These are phyloP conservation scores for Trichomonascus vanleenenianus DNA, from an alignment of 805 yeast genomes.

Conservation along the genomic window DNA sequence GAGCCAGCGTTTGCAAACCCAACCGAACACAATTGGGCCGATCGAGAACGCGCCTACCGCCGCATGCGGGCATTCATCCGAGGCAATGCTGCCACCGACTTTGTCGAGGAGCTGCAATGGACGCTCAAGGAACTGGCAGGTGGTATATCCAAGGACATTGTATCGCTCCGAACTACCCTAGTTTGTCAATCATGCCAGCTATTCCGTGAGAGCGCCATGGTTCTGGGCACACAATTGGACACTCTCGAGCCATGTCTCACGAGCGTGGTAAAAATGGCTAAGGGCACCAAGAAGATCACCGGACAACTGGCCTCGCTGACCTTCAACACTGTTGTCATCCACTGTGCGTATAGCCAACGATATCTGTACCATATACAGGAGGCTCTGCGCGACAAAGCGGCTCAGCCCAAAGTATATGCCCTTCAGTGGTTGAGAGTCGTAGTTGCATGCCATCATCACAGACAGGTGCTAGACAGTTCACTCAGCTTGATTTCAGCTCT, in stretches of 20 bases:
- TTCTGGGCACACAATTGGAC: conserved; percentile 22
- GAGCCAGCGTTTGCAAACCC: conserved; percentile 52
- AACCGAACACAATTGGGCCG: conserved; percentile 81
- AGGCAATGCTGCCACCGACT: conserved; percentile 42
- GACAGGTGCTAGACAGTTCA: conserved; percentile 26
- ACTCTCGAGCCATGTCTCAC: conserved; percentile 44
- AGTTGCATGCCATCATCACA: conserved; percentile 35
- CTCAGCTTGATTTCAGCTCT: conserved; percentile 40
- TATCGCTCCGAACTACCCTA: conserved; percentile 78
- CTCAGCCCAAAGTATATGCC: conserved; percentile 59
- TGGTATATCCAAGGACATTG: conserved; percentile 55
- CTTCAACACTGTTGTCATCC: conserved; percentile 43
- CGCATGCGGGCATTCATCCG: conserved; percentile 52
- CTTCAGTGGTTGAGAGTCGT: conserved; percentile 64
- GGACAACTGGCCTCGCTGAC: conserved; percentile 39
- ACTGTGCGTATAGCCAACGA: conserved; percentile 47
- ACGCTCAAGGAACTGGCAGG: conserved; percentile 42
- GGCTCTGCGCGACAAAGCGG: conserved; percentile 59
- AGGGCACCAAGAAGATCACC: conserved; percentile 58
- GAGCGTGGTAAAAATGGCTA: conserved; percentile 43
- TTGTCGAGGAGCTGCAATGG: conserved; percentile 28
- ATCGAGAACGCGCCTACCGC: conserved; percentile 55
- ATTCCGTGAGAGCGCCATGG: conserved; percentile 48
- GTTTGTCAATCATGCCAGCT: conserved; percentile 69
- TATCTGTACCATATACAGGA: conserved; percentile 41